Evolutionary conservation across 2,329 filamentous ascomycete genomes (phyloP), one percentile per base, ranked within the genome.

Genomic region (Ceratocystis ficicola): DNA sequence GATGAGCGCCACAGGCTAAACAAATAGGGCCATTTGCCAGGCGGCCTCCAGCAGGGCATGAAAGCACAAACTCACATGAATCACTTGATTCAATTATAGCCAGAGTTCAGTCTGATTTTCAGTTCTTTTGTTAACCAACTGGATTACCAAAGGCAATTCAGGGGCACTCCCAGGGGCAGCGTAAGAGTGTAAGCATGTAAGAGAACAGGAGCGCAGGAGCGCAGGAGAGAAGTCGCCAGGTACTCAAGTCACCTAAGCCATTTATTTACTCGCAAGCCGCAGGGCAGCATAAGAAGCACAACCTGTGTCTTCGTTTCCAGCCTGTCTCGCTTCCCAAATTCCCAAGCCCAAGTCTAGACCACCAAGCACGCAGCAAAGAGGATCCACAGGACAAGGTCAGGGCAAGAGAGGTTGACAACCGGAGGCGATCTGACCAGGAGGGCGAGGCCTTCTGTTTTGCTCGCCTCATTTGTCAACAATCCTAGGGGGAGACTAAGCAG

Each of bases 91-190:
- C 48, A 7, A 5, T 25, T 12, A 20, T 8, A 10, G 7, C 20
- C n/a, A 3, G 5, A 25, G n/a, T 20, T 2, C 20, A 48, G 22
- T n/a, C 46, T 20, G 8, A 22, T 17, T 1, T 12, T 12, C 25
- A 5, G 20, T 52, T 25, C 20, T 25, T 15, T 15, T 3, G 8
- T 22, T 15, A 25, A 10, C 20, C 20, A 25, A 32, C 25, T 32
- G 52, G 10, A 7, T n/a, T 30, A 36, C 17, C 36, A 59, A 32
- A 59, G 17, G 7, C 44, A 20, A 48, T 63, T 63, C 61, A 63
- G 44, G 61, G 61, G 61, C 44, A 46, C 61, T n/a, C 61, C 25
- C 60, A 36, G 32, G 25, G 32, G 41, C 8, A 22, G 59, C 59
- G 30, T 32, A 28, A 28, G 28, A 41, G 25, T 10, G 8, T 36